phyloP scores from a whole-genome alignment of 768 basidiomycete species.

The Mycena venus region DNA sequence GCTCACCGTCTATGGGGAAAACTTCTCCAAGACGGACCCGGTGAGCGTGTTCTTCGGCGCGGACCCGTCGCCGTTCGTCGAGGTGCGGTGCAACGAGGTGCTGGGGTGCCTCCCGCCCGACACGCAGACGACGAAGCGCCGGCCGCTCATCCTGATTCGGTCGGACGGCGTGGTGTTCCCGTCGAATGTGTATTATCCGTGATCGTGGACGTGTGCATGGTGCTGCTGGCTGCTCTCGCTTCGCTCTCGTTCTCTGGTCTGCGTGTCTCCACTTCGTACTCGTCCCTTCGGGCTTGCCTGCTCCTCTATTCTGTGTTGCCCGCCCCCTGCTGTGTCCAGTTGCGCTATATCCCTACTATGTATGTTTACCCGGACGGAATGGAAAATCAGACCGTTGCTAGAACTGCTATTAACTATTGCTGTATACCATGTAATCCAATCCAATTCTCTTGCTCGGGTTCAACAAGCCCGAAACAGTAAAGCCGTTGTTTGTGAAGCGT shows the following conservation, averaged over 20 bases:
- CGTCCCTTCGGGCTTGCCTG: not conserved
- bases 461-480: not conserved
- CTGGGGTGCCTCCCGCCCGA: conserved; percentile 87
- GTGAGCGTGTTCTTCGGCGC: conserved; percentile 89
- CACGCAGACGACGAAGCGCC: conserved; percentile 72
- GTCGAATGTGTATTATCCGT: conserved; percentile 85
- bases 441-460: too few relatives aligned
- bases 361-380: conserved; percentile 24
- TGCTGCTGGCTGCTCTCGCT: conserved; percentile 26
- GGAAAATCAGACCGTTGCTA: not conserved
- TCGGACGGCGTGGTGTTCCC: conserved; percentile 92
- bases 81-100: conserved; percentile 90
- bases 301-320: conserved; percentile 8
- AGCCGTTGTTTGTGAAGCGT: conserved; percentile 1
- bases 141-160: conserved; percentile 86
- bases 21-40: conserved; percentile 88
- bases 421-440: not conserved
- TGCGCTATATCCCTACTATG: conserved; percentile 25
- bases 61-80: conserved; percentile 88
- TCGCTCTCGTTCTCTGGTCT: conserved; percentile 23
- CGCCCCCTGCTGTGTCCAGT: conserved; percentile 14
- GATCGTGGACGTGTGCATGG: conserved; percentile 47
- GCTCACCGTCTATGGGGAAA: conserved; percentile 90
- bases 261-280: not conserved
- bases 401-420: not conserved